Evolutionary conservation across 257 asterid species (phyloP).

Genomic region (Nemophila menziesii): DNA sequence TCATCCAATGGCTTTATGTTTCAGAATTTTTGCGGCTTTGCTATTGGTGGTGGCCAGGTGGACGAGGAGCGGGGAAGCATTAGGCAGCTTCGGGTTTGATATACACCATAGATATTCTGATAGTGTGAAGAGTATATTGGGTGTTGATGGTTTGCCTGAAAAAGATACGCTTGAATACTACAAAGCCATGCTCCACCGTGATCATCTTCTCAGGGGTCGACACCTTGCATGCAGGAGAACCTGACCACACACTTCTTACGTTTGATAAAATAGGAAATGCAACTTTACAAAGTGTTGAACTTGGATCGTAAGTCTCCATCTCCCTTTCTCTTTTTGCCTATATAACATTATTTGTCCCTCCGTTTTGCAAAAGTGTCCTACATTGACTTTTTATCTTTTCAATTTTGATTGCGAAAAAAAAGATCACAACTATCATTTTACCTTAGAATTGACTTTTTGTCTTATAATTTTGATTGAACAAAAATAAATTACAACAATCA

Average conservation of each 20-base stretch:
- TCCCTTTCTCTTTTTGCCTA: too few species aligned
- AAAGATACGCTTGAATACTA: conserved; percentile 55
- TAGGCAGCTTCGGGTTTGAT: conserved; percentile 58
- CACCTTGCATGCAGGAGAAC: conserved; percentile 43
- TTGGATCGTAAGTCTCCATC: conserved; percentile 63
- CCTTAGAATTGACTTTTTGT: too few species aligned
- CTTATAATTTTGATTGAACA: too few species aligned
- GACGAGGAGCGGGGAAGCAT: conserved; percentile 24
- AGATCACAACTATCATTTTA: too few species aligned
- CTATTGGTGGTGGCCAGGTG: conserved; percentile 12
- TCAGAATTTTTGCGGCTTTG: not conserved
- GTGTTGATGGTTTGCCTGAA: conserved; percentile 71
- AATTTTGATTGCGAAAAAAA: too few species aligned
- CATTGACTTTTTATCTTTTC: too few species aligned
- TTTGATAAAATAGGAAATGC: conserved; percentile 48
- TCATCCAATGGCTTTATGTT: not conserved
- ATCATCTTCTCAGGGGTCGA: conserved; percentile 52
- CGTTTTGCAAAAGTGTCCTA: too few species aligned
- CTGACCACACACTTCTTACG: conserved; percentile 23
- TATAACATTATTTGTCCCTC: too few species aligned
- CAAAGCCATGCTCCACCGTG: conserved; percentile 87
- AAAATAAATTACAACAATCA: too few species aligned
- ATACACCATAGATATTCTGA: conserved; percentile 85
- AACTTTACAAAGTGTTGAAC: conserved; percentile 33
- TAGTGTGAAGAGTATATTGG: conserved; percentile 39